Percentiles rank a stretch among this genome's conserved stretches.
phyloP scores from a whole-genome alignment of 768 basidiomycete genomes.

The Tricholoma sp. region DNA sequence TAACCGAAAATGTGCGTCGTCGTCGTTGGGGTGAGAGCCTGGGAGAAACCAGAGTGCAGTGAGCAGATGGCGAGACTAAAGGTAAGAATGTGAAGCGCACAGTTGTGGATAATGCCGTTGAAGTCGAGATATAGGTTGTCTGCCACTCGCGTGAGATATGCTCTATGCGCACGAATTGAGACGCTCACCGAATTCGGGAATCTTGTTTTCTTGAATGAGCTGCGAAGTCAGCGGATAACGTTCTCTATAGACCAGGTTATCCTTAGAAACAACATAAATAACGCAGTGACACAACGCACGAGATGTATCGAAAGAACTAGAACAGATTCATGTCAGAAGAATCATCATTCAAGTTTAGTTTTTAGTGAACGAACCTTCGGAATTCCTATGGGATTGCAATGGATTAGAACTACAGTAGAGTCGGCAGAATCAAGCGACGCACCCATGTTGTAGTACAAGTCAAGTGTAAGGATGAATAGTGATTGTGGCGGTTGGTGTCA shows the following conservation, averaged over 20 bases:
- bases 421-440: neutral
- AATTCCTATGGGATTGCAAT: conserved; percentile 36
- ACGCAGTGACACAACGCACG: conserved; percentile 44
- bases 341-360: neutral
- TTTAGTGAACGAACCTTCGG: conserved; percentile 48
- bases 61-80: neutral
- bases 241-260: conserved; percentile 50
- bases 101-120: conserved; percentile 90
- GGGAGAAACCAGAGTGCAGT: conserved; percentile 11
- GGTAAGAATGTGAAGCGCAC: conserved; percentile 27
- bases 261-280: neutral
- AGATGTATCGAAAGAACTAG: conserved; percentile 96
- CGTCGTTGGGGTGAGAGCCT: conserved; percentile 96
- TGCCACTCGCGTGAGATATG: conserved; percentile 19
- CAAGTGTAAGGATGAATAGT: neutral
- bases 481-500: conserved; percentile 5
- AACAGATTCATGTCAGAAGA: conserved; percentile 9
- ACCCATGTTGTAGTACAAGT: conserved; percentile 13
- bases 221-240: conserved; percentile 98
- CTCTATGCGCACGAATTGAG: neutral
- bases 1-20: conserved; percentile 91
- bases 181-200: conserved; percentile 87
- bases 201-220: conserved; percentile 96
- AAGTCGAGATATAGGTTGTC: conserved; percentile 94
- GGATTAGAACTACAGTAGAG: neutral